phyloP scores from a whole-genome alignment of 2,329 filamentous ascomycete genomes.

The Fusarium incarnatum region DNA sequence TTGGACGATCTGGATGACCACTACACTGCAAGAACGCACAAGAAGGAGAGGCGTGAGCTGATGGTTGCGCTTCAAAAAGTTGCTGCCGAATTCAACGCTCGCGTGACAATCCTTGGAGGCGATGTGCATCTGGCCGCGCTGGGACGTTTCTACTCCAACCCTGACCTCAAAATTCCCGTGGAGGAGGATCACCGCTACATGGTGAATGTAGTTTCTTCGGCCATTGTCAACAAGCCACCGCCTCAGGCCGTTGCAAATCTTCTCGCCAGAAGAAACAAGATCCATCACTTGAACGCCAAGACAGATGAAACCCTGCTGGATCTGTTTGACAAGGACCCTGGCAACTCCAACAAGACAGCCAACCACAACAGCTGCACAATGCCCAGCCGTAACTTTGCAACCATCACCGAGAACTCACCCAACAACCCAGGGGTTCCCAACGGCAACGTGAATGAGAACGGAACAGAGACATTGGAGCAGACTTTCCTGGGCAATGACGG shows the following conservation, averaged over 20 bases:
- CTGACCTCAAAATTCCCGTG: slow-evolving; percentile 78
- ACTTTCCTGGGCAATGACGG: slow-evolving; percentile 67
- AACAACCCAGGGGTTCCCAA: slow-evolving; percentile 53
- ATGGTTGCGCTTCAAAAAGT: slow-evolving; percentile 85
- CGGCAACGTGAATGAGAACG: slow-evolving; percentile 39
- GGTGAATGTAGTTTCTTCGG: slow-evolving; percentile 92
- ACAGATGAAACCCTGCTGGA: slow-evolving; percentile 94
- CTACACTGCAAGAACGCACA: slow-evolving; percentile 93
- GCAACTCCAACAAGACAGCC: slow-evolving; percentile 78
- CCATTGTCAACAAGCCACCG: slow-evolving; percentile 95
- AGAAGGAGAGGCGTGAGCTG: slow-evolving; percentile 83
- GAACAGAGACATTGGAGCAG: slow-evolving; percentile 30
- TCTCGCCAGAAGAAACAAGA: slow-evolving; percentile 88
- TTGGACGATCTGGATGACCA: slow-evolving; percentile 95
- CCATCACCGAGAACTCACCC: slow-evolving; percentile 87
- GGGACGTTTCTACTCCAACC: slow-evolving; percentile 94
- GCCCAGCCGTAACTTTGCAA: slow-evolving; percentile 92
- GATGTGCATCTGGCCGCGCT: slow-evolving; percentile 94
- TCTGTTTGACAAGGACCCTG: slow-evolving; percentile 92
- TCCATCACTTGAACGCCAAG: slow-evolving; percentile 73
- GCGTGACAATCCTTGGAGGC: slow-evolving; percentile 91
- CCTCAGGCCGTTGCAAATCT: slow-evolving; percentile 90
- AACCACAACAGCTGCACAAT: slow-evolving; percentile 87
- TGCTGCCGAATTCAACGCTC: slow-evolving; percentile 86
- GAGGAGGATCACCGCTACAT: slow-evolving; percentile 94